These are phyloP conservation scores for Tetragonia tetragonoides DNA, from an alignment of 148 eudicot species.

Conservation along the genomic window DNA sequence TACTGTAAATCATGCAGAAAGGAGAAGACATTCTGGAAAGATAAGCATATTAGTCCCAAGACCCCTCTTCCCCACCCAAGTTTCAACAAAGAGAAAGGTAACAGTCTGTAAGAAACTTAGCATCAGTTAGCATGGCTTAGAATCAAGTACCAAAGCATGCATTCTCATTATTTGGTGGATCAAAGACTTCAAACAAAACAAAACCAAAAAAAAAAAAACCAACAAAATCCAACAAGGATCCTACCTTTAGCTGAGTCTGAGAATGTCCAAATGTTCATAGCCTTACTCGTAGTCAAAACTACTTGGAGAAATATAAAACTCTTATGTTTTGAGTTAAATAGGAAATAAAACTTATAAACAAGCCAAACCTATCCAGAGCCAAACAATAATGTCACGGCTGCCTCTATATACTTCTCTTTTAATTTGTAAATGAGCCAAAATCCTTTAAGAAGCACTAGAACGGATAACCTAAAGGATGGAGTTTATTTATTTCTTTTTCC, in stretches of 20 bases:
- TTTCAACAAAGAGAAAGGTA: too few species aligned
- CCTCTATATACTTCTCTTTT: slow-evolving; percentile 66
- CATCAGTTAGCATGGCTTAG: too few species aligned
- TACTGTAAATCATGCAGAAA: not conserved
- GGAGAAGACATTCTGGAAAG: not conserved
- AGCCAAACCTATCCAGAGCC: slow-evolving; percentile 98
- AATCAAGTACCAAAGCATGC: too few species aligned
- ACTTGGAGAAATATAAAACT: not conserved
- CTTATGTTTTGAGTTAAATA: not conserved
- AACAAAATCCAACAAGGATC: too few species aligned
- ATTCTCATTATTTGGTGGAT: too few species aligned
- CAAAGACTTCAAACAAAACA: too few species aligned
- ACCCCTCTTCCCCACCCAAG: too few species aligned
- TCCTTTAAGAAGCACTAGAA: slow-evolving; percentile 39
- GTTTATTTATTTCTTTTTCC: not conserved
- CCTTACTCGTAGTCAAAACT: not conserved
- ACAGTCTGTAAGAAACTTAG: too few species aligned
- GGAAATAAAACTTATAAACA: slow-evolving; percentile 60
- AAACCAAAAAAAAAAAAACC: too few species aligned
- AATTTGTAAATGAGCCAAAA: slow-evolving; percentile 70
- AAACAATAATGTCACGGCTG: slow-evolving; percentile 57
- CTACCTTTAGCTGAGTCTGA: too few species aligned
- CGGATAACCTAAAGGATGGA: not conserved
- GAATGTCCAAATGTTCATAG: too few species aligned
- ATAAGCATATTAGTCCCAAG: too few species aligned